Evolutionary conservation across 164 flowering plant species (phyloP).

Genomic region (Cinnamomum chago): DNA sequence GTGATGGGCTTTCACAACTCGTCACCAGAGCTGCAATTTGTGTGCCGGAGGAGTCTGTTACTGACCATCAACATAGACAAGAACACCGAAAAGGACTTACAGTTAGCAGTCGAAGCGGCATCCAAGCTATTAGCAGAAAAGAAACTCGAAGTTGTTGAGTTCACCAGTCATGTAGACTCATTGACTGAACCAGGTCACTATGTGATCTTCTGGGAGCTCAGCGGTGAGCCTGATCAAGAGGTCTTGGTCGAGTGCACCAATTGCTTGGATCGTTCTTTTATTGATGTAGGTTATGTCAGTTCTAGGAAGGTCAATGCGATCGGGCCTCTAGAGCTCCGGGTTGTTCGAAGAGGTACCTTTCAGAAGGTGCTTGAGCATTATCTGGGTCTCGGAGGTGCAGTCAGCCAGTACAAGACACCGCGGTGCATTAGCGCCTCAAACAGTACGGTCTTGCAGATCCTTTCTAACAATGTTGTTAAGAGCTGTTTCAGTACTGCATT

Average conservation of each 20-base stretch:
- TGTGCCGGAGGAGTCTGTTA: conserved; percentile 67
- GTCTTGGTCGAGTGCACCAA: conserved; percentile 59
- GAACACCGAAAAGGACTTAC: conserved; percentile 87
- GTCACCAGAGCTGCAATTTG: conserved; percentile 72
- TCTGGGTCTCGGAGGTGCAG: conserved; percentile 51
- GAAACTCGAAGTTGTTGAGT: conserved; percentile 63
- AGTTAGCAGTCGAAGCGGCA: conserved; percentile 66
- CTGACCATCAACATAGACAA: conserved; percentile 83
- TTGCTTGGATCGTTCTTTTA: conserved; percentile 60
- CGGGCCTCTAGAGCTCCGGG: conserved; percentile 70
- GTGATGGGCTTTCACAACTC: conserved; percentile 74
- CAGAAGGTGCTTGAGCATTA: conserved; percentile 60
- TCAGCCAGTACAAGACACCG: conserved; percentile 82
- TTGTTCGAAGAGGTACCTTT: conserved; percentile 64
- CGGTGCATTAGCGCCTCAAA: conserved; percentile 52
- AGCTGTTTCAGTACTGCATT: conserved; percentile 68
- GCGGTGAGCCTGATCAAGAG: conserved; percentile 43
- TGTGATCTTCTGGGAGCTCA: conserved; percentile 80
- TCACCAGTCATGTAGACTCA: conserved; percentile 59
- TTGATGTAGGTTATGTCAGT: conserved; percentile 66
- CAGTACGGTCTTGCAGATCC: conserved; percentile 44
- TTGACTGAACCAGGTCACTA: conserved; percentile 73
- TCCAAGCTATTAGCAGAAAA: conserved; percentile 41
- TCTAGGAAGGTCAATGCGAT: conserved; percentile 58
- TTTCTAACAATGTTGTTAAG: conserved; percentile 44